Evolutionary conservation across 2,329 filamentous ascomycete species (phyloP).

Genomic region (Metarhizium brunneum): DNA sequence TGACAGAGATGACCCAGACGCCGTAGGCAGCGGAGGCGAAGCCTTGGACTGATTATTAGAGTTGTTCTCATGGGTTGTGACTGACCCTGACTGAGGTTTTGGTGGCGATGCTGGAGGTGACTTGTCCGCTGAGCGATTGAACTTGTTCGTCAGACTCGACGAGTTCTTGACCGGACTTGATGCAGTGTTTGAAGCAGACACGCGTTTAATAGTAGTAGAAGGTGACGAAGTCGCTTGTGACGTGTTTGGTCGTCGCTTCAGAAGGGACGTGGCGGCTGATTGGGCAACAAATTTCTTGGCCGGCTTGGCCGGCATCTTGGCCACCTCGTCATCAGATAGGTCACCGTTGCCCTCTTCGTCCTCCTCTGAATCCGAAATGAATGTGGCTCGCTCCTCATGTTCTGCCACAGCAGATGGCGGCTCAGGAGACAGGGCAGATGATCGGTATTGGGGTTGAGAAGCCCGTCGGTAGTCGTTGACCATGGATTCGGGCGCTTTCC

Average conservation of each 20-base stretch:
- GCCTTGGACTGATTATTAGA: not conserved
- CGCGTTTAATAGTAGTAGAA: not conserved
- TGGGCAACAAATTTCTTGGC: conserved; percentile 5
- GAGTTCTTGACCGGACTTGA: conserved; percentile 1
- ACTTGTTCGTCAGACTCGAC: conserved; percentile 8
- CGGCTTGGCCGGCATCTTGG: not conserved
- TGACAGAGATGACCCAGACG: not conserved
- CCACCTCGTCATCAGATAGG: conserved; percentile 1
- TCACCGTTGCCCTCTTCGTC: conserved; percentile 14
- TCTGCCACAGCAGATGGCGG: conserved; percentile 16
- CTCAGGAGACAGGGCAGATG: conserved; percentile 13
- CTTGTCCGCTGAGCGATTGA: not conserved
- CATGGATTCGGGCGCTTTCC: conserved; percentile 43
- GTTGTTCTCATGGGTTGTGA: not conserved
- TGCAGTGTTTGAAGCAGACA: not conserved
- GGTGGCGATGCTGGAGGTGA: not conserved
- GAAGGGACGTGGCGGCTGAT: not conserved
- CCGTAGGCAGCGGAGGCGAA: not conserved
- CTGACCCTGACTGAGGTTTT: not conserved
- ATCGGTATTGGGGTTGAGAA: conserved; percentile 24
- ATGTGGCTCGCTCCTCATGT: conserved; percentile 26
- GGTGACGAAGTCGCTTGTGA: not conserved
- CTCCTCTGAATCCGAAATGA: conserved; percentile 31
- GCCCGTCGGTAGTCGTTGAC: conserved; percentile 40
- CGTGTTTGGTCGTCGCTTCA: not conserved